A percentile compares a stretch with the other conserved stretches of the same genome.
phyloP scores from a whole-genome alignment of 2,329 filamentous ascomycete species.

The Fusarium heterosporum region DNA sequence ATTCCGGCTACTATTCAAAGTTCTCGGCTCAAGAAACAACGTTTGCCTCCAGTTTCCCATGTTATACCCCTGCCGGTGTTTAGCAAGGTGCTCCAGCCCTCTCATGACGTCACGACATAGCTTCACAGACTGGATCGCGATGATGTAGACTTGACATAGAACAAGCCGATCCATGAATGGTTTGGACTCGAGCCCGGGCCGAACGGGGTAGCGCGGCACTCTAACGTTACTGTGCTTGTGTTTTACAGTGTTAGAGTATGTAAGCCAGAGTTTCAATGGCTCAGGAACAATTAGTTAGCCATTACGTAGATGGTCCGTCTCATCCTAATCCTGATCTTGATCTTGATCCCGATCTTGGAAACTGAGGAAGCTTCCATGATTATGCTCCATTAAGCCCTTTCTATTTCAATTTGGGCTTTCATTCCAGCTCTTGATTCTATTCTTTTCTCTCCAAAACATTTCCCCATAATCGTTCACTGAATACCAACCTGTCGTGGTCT shows the following conservation, averaged over 20 bases:
- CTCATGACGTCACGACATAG: constrained; percentile 45
- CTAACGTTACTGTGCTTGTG: background rate
- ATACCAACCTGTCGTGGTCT: constrained; percentile 1
- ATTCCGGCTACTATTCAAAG: background rate
- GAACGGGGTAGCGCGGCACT: constrained; percentile 3
- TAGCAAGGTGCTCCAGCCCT: constrained; percentile 9
- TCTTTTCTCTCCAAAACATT: background rate
- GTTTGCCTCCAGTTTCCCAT: background rate
- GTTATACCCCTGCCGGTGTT: background rate
- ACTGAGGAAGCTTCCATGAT: constrained; percentile 21
- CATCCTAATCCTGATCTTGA: background rate
- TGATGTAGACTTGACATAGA: constrained; percentile 44
- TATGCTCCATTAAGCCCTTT: constrained; percentile 23
- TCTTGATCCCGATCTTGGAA: constrained; percentile 32
- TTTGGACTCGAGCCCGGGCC: constrained; percentile 8
- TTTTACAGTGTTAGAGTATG: background rate
- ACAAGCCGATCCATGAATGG: constrained; percentile 6
- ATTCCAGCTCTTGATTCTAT: background rate
- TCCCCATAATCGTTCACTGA: background rate
- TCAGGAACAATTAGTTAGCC: constrained; percentile 22
- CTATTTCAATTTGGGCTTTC: constrained; percentile 19
- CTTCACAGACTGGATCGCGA: constrained; percentile 31
- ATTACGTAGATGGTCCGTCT: constrained; percentile 33
- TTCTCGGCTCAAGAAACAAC: background rate
- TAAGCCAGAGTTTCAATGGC: constrained; percentile 28